phyloP scores from a whole-genome alignment of 352 stramenopile species.

The Pythium scleroteichum region DNA sequence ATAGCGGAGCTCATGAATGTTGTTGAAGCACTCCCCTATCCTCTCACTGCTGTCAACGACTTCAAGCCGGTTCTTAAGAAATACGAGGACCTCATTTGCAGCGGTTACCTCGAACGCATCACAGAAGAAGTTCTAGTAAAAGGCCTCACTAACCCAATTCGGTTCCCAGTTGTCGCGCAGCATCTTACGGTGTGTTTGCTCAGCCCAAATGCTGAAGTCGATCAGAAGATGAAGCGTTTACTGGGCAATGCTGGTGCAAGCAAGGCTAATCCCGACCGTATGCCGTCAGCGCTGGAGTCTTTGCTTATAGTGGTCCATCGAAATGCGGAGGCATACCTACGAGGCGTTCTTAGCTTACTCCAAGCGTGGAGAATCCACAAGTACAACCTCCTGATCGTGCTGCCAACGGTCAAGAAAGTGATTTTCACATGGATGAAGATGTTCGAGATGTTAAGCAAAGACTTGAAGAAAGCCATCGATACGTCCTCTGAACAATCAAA shows the following conservation, averaged over 20 bases:
- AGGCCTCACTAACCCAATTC: slow-evolving; percentile 70
- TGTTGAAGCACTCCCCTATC: slow-evolving; percentile 34
- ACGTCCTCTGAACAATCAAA: slow-evolving; percentile 22
- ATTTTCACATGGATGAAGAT: slow-evolving; percentile 74
- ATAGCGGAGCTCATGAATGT: slow-evolving; percentile 71
- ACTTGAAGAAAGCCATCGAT: slow-evolving; percentile 32
- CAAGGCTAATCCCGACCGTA: slow-evolving; percentile 45
- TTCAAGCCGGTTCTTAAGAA: slow-evolving; percentile 46
- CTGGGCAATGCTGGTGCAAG: slow-evolving; percentile 50
- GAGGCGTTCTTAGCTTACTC: slow-evolving; percentile 65
- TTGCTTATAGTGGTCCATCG: slow-evolving; percentile 67
- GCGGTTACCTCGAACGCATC: slow-evolving; percentile 64
- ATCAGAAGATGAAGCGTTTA: slow-evolving; percentile 75
- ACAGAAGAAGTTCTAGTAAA: slow-evolving; percentile 74
- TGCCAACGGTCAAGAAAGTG: slow-evolving; percentile 74
- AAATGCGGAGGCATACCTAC: slow-evolving; percentile 73
- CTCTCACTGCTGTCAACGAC: slow-evolving; percentile 18
- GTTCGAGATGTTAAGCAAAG: slow-evolving; percentile 56
- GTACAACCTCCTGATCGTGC: slow-evolving; percentile 48
- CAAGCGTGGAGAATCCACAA: slow-evolving; percentile 66
- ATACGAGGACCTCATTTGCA: slow-evolving; percentile 44
- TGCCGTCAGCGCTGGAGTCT: slow-evolving; percentile 59
- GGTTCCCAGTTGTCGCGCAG: slow-evolving; percentile 80
- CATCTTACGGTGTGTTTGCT: slow-evolving; percentile 75
- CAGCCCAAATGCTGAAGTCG: slow-evolving; percentile 53